A percentile compares a stretch with the other conserved stretches of the same genome.
These are phyloP conservation scores for Panellus pusillus DNA, from an alignment of 768 basidiomycete species.

Conservation along the genomic window DNA sequence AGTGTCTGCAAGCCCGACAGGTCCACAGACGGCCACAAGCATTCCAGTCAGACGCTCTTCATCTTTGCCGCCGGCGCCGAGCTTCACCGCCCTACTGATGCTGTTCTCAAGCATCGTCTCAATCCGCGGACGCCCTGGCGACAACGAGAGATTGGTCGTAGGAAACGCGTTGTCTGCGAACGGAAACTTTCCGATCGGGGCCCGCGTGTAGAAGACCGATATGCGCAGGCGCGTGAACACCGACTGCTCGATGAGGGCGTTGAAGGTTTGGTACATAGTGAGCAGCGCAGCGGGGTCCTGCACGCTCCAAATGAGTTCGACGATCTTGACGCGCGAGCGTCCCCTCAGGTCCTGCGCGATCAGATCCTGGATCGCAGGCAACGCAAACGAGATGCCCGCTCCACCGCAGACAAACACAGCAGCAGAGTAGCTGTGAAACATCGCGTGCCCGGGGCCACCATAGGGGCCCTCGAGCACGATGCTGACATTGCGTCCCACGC, in stretches of 20 bases:
- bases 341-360: constrained; percentile 36
- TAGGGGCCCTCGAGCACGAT: constrained; percentile 50
- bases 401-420: constrained; percentile 58
- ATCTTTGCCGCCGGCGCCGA: constrained; percentile 27
- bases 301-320: constrained; percentile 56
- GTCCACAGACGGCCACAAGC: constrained; percentile 45
- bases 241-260: constrained; percentile 30
- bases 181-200: constrained; percentile 27
- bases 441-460: constrained; percentile 45
- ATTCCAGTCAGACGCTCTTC: constrained; percentile 35
- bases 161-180: constrained; percentile 34
- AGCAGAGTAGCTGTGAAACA: constrained; percentile 48
- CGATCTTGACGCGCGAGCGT: constrained; percentile 37
- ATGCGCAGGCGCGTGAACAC: constrained; percentile 32
- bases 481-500: constrained; percentile 25
- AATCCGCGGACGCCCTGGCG: constrained; percentile 43
- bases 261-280: constrained; percentile 38
- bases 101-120: constrained; percentile 35
- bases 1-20: constrained; percentile 35
- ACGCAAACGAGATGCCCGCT: constrained; percentile 56
- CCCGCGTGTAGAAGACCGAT: constrained; percentile 44
- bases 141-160: constrained; percentile 34
- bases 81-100: constrained; percentile 32
- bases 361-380: constrained; percentile 50
- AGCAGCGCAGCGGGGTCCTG: constrained; percentile 36